Evolutionary conservation across 768 basidiomycete genomes (phyloP).

Genomic region (Tephrocybe sp.): DNA sequence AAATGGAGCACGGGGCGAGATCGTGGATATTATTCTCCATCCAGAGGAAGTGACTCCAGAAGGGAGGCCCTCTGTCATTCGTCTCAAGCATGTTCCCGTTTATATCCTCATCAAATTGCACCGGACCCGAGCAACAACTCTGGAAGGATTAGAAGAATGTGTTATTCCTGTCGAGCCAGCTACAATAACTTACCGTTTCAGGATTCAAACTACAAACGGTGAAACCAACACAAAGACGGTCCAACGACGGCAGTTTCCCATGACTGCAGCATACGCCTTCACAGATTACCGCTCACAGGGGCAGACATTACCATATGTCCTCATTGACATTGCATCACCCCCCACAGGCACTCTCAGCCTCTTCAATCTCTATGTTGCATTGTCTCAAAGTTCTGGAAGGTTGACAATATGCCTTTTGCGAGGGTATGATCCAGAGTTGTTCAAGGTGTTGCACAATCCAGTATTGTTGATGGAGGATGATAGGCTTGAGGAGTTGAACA

Average conservation of each 20-base stretch:
- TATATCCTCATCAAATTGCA: too few relatives aligned
- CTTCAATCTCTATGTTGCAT: slow-evolving; percentile 33
- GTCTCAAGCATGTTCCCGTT: too few relatives aligned
- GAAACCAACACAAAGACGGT: too few relatives aligned
- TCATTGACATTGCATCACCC: slow-evolving; percentile 35
- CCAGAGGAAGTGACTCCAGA: neutral
- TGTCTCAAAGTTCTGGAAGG: slow-evolving; percentile 31
- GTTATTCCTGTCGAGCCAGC: too few relatives aligned
- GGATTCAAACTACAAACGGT: too few relatives aligned
- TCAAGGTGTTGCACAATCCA: slow-evolving; percentile 21
- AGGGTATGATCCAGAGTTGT: slow-evolving; percentile 26
- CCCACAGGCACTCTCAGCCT: slow-evolving; percentile 23
- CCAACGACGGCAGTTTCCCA: slow-evolving; percentile 10
- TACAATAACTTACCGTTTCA: too few relatives aligned
- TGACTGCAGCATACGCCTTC: slow-evolving; percentile 38
- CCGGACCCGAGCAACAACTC: too few relatives aligned
- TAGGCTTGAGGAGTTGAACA: slow-evolving; percentile 4
- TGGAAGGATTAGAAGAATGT: too few relatives aligned
- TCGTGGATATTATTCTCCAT: neutral
- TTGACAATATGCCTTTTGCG: slow-evolving; percentile 29
- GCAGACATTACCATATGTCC: slow-evolving; percentile 32
- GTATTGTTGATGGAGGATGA: slow-evolving; percentile 21
- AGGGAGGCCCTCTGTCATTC: neutral
- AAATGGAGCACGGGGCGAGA: neutral
- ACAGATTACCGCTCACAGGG: slow-evolving; percentile 43